Percentiles rank a stretch among this genome's conserved stretches.
Conservation (phyloP, 2,329 filamentous ascomycete genomes). For the Fusarium longipes region DNA sequence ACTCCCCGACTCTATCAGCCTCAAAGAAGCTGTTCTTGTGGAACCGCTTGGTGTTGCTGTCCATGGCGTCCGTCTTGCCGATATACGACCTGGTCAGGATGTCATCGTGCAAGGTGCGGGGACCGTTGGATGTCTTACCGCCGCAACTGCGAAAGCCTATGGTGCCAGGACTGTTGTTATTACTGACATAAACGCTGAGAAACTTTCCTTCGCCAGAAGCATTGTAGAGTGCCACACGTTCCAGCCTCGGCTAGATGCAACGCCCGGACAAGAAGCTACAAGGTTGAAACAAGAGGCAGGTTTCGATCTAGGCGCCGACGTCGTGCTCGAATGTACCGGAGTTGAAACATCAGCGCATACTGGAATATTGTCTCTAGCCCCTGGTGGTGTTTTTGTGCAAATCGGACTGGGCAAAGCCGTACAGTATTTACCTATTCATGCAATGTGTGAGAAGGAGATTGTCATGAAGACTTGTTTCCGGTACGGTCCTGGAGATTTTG, state of each 20-base stretch:
- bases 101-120: conserved; percentile 91
- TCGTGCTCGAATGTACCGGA: conserved; percentile 36
- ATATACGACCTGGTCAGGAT: conserved; percentile 75
- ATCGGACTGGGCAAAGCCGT: conserved; percentile 34
- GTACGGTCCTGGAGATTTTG: conserved; percentile 88
- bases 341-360: conserved; percentile 32
- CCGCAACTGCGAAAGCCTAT: conserved; percentile 83
- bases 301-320: conserved; percentile 79
- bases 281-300: conserved; percentile 5
- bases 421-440: conserved; percentile 69
- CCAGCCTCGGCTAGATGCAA: background rate
- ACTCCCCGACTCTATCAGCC: conserved; percentile 77
- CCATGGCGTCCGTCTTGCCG: conserved; percentile 81
- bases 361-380: conserved; percentile 11
- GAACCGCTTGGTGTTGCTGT: conserved; percentile 89
- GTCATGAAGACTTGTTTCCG: conserved; percentile 88
- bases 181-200: conserved; percentile 32
- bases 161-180: conserved; percentile 71
- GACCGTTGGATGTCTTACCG: conserved; percentile 86
- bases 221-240: conserved; percentile 21
- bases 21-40: conserved; percentile 89
- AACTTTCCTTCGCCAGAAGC: conserved; percentile 33
- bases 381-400: conserved; percentile 33
- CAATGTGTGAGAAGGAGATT: conserved; percentile 87
- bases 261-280: conserved; percentile 25